These are phyloP conservation scores for Tulasnella calospora DNA, from an alignment of 768 basidiomycete species.

Conservation along the genomic window DNA sequence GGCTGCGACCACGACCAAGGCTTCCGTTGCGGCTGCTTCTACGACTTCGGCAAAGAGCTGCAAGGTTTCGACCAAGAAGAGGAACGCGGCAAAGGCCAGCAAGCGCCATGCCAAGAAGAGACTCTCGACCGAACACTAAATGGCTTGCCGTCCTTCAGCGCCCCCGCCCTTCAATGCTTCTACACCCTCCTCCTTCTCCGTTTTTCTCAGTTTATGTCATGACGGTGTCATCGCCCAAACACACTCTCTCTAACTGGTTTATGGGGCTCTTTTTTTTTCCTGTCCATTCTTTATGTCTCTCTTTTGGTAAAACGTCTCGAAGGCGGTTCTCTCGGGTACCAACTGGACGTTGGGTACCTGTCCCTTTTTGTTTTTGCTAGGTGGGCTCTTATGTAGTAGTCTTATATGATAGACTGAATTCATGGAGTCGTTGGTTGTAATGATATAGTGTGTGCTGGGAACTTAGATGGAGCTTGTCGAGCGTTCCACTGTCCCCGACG, in stretches of 20 bases:
- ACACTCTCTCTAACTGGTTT: background rate
- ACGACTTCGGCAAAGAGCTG: background rate
- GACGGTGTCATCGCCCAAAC: background rate
- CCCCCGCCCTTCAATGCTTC: background rate
- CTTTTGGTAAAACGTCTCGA: background rate
- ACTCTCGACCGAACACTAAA: background rate
- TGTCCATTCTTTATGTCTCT: constrained; percentile 6
- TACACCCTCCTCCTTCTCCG: background rate
- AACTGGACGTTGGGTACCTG: background rate
- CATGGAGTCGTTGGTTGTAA: background rate
- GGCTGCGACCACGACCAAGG: background rate
- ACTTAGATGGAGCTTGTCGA: no score
- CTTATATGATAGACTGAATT: background rate
- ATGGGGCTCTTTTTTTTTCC: background rate
- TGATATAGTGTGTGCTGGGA: background rate
- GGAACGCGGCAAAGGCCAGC: background rate
- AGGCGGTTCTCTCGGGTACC: background rate
- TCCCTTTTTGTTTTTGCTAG: background rate
- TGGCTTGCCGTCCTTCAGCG: background rate
- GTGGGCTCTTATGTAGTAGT: constrained; percentile 8
- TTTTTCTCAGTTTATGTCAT: background rate
- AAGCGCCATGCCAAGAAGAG: constrained; percentile 4
- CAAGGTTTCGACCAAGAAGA: constrained; percentile 2
- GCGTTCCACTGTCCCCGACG: no score
- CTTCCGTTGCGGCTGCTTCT: background rate